Evolutionary conservation across 768 basidiomycete species (phyloP).

Genomic region (Leccinum sublutescens): DNA sequence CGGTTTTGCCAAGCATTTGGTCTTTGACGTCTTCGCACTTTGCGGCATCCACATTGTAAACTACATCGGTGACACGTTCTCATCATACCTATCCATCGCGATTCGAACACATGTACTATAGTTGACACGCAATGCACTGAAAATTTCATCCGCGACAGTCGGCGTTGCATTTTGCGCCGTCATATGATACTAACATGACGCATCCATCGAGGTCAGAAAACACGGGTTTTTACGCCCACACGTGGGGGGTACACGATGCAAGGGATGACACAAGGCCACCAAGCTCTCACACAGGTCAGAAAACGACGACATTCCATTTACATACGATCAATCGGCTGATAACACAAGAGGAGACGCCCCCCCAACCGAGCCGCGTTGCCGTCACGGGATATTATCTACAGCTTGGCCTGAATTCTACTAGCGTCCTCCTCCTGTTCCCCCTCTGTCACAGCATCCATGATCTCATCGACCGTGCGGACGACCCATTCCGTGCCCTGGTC

Average conservation of each 20-base stretch:
- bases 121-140: conserved; percentile 28
- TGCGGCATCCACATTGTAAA: conserved; percentile 33
- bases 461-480: conserved; percentile 75
- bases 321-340: conserved; percentile 30
- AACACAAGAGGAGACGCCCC: conserved; percentile 15
- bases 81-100: conserved; percentile 30
- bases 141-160: conserved; percentile 22
- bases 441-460: conserved; percentile 69
- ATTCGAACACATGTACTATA: conserved; percentile 33
- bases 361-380: conserved; percentile 10
- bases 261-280: conserved; percentile 26
- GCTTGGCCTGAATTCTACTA: conserved; percentile 53
- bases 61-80: conserved; percentile 29
- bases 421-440: conserved; percentile 34
- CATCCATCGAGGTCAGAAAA: conserved; percentile 21
- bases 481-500: conserved; percentile 92
- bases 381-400: conserved; percentile 40
- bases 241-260: conserved; percentile 35
- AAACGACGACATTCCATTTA: conserved; percentile 18
- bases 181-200: conserved; percentile 18
- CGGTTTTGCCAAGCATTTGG: conserved; percentile 64
- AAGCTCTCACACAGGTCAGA: conserved; percentile 19
- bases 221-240: conserved; percentile 32
- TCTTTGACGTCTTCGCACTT: conserved; percentile 33
- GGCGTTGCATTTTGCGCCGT: conserved; percentile 19